Conservation (phyloP, 169 alveolate genomes). For the Plasmodium fragile region DNA sequence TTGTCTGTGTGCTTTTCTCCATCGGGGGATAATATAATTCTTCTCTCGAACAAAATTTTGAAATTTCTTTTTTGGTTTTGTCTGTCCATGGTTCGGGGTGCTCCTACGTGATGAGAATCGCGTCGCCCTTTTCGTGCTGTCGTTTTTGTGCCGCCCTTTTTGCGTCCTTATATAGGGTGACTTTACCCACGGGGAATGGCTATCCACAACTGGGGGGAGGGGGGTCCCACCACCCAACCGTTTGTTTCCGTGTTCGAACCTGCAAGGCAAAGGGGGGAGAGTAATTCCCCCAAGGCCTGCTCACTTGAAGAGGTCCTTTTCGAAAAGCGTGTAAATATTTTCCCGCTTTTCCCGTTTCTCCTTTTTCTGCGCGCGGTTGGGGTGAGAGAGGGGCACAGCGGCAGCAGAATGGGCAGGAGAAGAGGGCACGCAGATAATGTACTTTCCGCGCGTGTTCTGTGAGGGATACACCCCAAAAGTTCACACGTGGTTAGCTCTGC, state of each 20-base stretch:
- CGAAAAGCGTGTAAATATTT: slow-evolving; percentile 53
- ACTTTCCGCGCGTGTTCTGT: neutral
- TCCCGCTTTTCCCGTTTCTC: slow-evolving; percentile 77
- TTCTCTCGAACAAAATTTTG: slow-evolving; percentile 60
- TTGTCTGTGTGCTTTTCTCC: slow-evolving; percentile 47
- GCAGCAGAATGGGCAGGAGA: neutral
- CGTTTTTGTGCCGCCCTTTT: neutral
- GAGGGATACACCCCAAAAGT: neutral
- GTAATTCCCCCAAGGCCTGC: neutral
- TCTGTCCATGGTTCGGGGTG: slow-evolving; percentile 16
- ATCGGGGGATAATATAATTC: slow-evolving; percentile 54
- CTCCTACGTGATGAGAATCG: neutral
- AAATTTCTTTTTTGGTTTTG: slow-evolving; percentile 68
- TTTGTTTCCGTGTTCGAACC: neutral
- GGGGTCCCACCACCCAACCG: neutral
- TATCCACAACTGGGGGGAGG: neutral
- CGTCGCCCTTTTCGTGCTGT: neutral
- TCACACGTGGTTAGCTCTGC: neutral
- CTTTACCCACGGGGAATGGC: neutral
- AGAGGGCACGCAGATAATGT: neutral
- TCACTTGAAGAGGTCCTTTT: slow-evolving; percentile 56
- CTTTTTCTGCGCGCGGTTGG: slow-evolving; percentile 32
- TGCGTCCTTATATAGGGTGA: neutral
- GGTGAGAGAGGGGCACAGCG: neutral
- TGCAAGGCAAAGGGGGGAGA: neutral